Percentiles rank a stretch among this genome's conserved stretches.
Conservation (phyloP, 78 protist genomes). For the Speleostelium caveatum region DNA sequence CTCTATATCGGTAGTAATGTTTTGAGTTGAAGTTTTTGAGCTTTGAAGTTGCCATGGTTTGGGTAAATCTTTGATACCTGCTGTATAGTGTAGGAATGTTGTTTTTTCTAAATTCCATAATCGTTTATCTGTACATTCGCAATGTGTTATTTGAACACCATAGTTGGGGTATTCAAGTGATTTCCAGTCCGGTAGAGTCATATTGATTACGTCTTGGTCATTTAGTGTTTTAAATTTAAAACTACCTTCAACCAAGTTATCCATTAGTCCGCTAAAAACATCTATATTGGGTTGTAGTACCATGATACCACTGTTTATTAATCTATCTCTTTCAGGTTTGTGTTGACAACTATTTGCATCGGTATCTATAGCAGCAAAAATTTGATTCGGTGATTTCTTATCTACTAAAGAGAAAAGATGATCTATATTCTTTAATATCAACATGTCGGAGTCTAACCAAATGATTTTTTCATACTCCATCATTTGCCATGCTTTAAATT, state of each 20-base stretch:
- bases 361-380: conserved; percentile 54
- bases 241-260: conserved; percentile 8
- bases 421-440: conserved; percentile 24
- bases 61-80: conserved; percentile 67
- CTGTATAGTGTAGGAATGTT: conserved; percentile 44
- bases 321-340: conserved; percentile 1
- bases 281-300: conserved; percentile 20
- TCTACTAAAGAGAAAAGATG: conserved; percentile 13
- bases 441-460: conserved; percentile 75
- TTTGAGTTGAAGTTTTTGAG: too few relatives aligned
- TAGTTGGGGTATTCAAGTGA: conserved; percentile 25
- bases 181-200: conserved; percentile 17
- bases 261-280: background rate
- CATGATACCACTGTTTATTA: conserved; percentile 52
- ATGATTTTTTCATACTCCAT: conserved; percentile 19
- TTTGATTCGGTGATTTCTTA: background rate
- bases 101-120: conserved; percentile 29
- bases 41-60: conserved; percentile 57
- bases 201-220: conserved; percentile 66
- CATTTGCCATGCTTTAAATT: conserved; percentile 47
- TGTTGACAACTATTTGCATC: conserved; percentile 50
- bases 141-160: conserved; percentile 69
- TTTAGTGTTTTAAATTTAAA: background rate
- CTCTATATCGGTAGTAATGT: too few relatives aligned
- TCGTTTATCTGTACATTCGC: conserved; percentile 49